Evolutionary conservation across 2,329 filamentous ascomycete genomes (phyloP).

Genomic region (Paraphaeosphaeria sporulosa): DNA sequence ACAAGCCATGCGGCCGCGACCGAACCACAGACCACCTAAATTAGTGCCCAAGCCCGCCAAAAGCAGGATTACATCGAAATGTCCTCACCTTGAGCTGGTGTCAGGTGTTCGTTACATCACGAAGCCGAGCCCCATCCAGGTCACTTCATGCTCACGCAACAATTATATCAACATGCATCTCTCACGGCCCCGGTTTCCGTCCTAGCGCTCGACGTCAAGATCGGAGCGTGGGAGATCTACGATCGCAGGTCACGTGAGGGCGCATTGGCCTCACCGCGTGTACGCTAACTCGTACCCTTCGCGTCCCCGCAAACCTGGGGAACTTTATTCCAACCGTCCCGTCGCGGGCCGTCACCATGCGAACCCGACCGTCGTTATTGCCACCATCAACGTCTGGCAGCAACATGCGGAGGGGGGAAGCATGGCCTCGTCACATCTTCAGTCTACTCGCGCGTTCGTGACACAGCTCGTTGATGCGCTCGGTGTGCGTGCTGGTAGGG

Average conservation of each 20-base stretch:
- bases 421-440: conserved; percentile 20
- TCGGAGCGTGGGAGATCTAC: background rate
- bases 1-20: background rate
- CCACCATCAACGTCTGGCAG: background rate
- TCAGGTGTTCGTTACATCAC: background rate
- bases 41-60: background rate
- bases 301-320: conserved; percentile 16
- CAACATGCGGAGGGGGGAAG: conserved; percentile 19
- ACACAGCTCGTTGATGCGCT: conserved; percentile 44
- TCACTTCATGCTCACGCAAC: background rate
- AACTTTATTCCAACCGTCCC: conserved; percentile 33
- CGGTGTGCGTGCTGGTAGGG: conserved; percentile 13
- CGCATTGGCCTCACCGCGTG: conserved; percentile 11
- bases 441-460: conserved; percentile 40
- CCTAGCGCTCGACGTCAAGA: conserved; percentile 4
- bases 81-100: background rate
- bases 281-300: conserved; percentile 3
- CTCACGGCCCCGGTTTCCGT: conserved; percentile 3
- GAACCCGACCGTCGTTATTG: conserved; percentile 4
- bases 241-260: conserved; percentile 14
- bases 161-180: background rate
- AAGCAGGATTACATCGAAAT: background rate
- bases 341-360: conserved; percentile 19
- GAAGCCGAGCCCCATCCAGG: background rate
- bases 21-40: background rate